phyloP scores from a whole-genome alignment of 106 monocot species.

The Amphibolis antarctica region DNA sequence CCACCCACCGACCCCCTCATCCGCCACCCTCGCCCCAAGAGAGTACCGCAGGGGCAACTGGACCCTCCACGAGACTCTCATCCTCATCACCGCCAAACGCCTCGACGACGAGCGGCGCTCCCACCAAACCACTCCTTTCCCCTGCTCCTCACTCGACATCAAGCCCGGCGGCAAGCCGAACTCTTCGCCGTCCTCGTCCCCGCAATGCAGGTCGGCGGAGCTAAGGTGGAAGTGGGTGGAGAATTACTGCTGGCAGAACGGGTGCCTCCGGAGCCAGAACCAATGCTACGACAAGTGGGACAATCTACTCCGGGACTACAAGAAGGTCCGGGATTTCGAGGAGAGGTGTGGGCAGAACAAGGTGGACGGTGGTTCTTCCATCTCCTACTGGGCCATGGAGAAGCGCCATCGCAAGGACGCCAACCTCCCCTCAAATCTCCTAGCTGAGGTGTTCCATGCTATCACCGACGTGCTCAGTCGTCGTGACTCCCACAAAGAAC shows the following conservation, averaged over 20 bases:
- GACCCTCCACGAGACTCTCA: conserved; percentile 82
- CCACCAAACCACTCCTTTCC: neutral
- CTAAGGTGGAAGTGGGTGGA: conserved; percentile 80
- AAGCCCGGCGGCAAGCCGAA: neutral
- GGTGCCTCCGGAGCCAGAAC: conserved; percentile 67
- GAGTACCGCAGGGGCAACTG: conserved; percentile 97
- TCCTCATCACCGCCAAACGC: conserved; percentile 81
- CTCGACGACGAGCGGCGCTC: conserved; percentile 69
- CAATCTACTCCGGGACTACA: conserved; percentile 77
- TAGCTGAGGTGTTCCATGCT: conserved; percentile 56
- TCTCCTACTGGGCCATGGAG: conserved; percentile 71
- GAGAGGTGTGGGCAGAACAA: neutral
- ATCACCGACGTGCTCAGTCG: conserved; percentile 59
- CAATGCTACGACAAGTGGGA: conserved; percentile 93
- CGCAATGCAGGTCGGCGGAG: conserved; percentile 43
- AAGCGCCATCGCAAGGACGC: conserved; percentile 46
- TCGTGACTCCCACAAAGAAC: conserved; percentile 33
- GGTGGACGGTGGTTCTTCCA: neutral
- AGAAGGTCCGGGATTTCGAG: conserved; percentile 56
- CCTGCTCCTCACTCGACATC: neutral
- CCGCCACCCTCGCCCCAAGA: conserved; percentile 18
- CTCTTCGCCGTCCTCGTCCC: neutral
- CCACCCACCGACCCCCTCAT: conserved; percentile 3
- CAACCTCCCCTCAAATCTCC: conserved; percentile 70
- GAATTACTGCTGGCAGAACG: conserved; percentile 63